Conservation (phyloP, 306 rosid species). For the Gleditsia sinensis region DNA sequence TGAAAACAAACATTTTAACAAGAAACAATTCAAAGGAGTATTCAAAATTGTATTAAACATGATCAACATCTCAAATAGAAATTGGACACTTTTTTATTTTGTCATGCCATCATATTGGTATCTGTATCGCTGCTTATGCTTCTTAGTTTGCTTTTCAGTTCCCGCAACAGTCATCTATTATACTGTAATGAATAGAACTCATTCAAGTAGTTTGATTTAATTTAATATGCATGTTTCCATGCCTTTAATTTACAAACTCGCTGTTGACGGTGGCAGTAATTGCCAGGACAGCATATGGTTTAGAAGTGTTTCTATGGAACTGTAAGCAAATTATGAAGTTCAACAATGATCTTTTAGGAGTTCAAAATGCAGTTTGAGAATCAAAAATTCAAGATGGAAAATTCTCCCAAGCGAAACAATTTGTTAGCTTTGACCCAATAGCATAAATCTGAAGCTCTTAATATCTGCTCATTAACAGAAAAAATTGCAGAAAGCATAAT, state of each 20-base stretch:
- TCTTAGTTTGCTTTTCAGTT: background rate
- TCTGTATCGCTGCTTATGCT: background rate
- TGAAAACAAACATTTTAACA: background rate
- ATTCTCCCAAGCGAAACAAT: background rate
- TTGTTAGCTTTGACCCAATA: background rate
- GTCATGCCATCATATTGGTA: background rate
- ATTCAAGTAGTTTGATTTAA: background rate
- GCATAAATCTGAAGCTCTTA: background rate
- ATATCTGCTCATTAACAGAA: background rate
- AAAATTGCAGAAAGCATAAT: background rate
- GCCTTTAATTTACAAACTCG: background rate
- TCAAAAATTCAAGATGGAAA: background rate
- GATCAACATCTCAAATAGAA: background rate
- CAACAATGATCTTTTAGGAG: background rate
- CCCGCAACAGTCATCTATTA: background rate
- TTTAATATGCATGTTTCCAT: background rate
- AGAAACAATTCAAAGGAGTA: background rate
- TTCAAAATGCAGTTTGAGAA: background rate
- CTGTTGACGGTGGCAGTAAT: conserved; percentile 3
- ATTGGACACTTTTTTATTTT: background rate
- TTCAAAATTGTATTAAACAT: background rate
- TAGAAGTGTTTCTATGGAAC: background rate
- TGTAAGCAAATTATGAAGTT: background rate
- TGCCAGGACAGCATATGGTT: background rate
- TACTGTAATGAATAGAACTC: background rate